Conservation (phyloP, 371 early-diverging fungal species). For the Smittium culicis region DNA sequence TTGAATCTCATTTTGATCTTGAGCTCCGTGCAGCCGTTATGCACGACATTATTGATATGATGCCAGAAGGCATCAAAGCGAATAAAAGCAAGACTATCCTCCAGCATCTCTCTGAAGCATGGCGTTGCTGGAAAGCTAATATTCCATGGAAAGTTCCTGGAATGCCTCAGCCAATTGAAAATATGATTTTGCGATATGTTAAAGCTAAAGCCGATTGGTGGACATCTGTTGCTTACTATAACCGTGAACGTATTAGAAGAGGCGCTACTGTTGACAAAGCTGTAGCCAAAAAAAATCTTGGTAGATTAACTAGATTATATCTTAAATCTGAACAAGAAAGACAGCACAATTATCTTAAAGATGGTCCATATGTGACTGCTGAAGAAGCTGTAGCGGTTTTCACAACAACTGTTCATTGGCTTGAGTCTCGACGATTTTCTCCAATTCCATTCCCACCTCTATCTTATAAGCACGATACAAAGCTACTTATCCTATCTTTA, state of each 20-base stretch:
- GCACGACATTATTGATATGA: constrained; percentile 94
- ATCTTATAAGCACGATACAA: constrained; percentile 97
- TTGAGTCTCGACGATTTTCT: constrained; percentile 92
- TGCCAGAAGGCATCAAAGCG: constrained; percentile 94
- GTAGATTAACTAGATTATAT: constrained; percentile 95
- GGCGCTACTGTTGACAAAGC: constrained; percentile 99
- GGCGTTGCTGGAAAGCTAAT: constrained; percentile 96
- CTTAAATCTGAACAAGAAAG: constrained; percentile 98
- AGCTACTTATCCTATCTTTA: constrained; percentile 84
- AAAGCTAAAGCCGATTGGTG: constrained; percentile 99
- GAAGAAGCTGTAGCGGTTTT: constrained; percentile 97
- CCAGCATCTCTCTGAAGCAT: constrained; percentile 95
- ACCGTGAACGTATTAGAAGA: constrained; percentile 94
- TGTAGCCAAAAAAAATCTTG: constrained; percentile 93
- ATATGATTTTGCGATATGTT: constrained; percentile 96
- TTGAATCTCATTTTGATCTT: constrained; percentile 94
- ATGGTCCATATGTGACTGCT: constrained; percentile 92
- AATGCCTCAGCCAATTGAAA: constrained; percentile 91
- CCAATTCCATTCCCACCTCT: constrained; percentile 98
- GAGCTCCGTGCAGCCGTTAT: constrained; percentile 94
- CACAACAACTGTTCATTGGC: constrained; percentile 94
- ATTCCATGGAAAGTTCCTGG: constrained; percentile 98
- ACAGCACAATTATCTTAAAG: constrained; percentile 96
- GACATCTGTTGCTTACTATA: constrained; percentile 95
- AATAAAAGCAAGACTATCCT: constrained; percentile 92